Base-by-base conservation (phyloP, 306 rosid genomes). In the Leucaena leucocephala region DNA sequence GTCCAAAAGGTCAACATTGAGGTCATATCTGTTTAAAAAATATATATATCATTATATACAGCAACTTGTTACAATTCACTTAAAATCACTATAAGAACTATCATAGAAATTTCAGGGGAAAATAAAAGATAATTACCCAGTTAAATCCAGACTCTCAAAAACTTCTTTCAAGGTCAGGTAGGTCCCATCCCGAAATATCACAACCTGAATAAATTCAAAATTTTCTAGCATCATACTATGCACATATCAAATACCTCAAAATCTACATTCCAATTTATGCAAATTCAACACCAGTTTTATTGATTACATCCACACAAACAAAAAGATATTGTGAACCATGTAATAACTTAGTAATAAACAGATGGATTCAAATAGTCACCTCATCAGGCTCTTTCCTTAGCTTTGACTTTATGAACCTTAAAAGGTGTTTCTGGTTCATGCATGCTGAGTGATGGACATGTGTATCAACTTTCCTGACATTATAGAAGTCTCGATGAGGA, bases 401-500 rank as follows among this genome's bases (percentile, higher is more conserved):
- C 89, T 96, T 96, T 78, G 99, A 96, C 87, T 96, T 96, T 77
- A 96, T 96, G 87, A 96, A 96, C 85, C 99, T 90, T 76, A 96
- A 85, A 49, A 96, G 96, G 90, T 96, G 99, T 64, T 96, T 96
- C 89, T 96, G 99, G 88, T 96, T 96, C 99, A 96, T 96, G 93
- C 98, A 96, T 39, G 99, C 99, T 14, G 99, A 90, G 82, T 96
- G 99, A 88, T 96, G 99, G 71, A 96, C 97, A 88, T 96, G 99
- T 7, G 99, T 96, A 80, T 96, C 99, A 62, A 96, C 99, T 87
- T 96, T 96, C 81, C 99, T 84, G 44, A 96, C 99, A 89, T 96
- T 96, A 80, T 96, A 96, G 83, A 96, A 96, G 84, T 96, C 99
- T 82, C 98, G 92, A 83, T 96, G 99, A 76, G 99, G 99, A 80